A percentile compares a stretch with the other conserved stretches of the same genome.
phyloP scores from a whole-genome alignment of 495 filamentous ascomycete genomes.

The Penicillium lividum region DNA sequence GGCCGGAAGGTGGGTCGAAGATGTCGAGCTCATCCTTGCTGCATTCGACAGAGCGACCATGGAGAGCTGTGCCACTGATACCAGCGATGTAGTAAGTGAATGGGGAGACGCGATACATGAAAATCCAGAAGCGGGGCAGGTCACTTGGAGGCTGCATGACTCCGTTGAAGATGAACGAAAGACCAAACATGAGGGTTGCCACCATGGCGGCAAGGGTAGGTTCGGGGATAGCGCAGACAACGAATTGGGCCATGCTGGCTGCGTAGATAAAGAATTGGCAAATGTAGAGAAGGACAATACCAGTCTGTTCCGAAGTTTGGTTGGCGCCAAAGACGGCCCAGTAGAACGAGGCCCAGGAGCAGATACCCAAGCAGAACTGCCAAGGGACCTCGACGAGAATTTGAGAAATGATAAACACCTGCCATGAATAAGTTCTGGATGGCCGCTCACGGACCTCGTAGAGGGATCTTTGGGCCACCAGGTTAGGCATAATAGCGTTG shows the following conservation, averaged over 20 bases:
- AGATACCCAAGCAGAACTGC: slow-evolving; percentile 43
- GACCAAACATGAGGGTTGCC: slow-evolving; percentile 55
- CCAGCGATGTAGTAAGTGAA: slow-evolving; percentile 65
- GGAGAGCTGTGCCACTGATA: slow-evolving; percentile 55
- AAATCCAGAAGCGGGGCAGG: slow-evolving; percentile 71
- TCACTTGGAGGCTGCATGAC: slow-evolving; percentile 60
- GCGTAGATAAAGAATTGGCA: slow-evolving; percentile 49
- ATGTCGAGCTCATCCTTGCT: slow-evolving; percentile 52
- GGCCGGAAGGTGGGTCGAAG: slow-evolving; percentile 50
- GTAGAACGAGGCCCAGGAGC: slow-evolving; percentile 51
- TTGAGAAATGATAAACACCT: slow-evolving; percentile 50
- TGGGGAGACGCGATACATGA: slow-evolving; percentile 71
- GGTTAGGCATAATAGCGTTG: slow-evolving; percentile 56
- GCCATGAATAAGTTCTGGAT: slow-evolving; percentile 53
- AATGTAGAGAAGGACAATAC: slow-evolving; percentile 53
- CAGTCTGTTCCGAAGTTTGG: slow-evolving; percentile 43
- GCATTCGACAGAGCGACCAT: slow-evolving; percentile 56
- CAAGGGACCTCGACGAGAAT: slow-evolving; percentile 55
- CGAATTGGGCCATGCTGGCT: slow-evolving; percentile 52
- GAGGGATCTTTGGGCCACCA: slow-evolving; percentile 47
- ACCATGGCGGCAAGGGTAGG: slow-evolving; percentile 56
- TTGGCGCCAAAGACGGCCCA: slow-evolving; percentile 44
- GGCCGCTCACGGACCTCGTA: slow-evolving; percentile 55
- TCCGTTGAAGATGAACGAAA: slow-evolving; percentile 55
- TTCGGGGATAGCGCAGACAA: slow-evolving; percentile 52